phyloP scores from a whole-genome alignment of 257 asterid genomes.

The Thymus mandschuricus region DNA sequence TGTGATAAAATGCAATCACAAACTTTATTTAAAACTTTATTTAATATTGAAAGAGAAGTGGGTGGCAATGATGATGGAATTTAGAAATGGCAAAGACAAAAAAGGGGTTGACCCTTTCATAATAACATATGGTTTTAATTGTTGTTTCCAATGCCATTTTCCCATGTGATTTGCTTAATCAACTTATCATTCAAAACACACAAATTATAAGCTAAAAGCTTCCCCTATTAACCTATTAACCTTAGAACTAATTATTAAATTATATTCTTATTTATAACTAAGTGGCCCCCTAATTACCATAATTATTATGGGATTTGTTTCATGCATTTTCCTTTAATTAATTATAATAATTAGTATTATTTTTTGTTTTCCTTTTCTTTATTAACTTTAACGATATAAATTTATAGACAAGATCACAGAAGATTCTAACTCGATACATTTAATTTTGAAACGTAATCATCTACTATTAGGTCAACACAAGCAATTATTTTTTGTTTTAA shows the following conservation, averaged over 20 bases:
- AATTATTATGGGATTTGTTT: conserved; percentile 15
- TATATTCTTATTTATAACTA: conserved; percentile 32
- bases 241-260: conserved; percentile 43
- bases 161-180: conserved; percentile 62
- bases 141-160: conserved; percentile 82
- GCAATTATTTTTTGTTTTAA: too few species aligned
- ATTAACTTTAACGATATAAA: too few species aligned
- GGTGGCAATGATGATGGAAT: conserved; percentile 54
- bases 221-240: conserved; percentile 20
- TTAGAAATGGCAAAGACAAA: conserved; percentile 48
- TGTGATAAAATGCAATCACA: too few species aligned
- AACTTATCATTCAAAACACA: conserved; percentile 34
- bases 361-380: too few species aligned
- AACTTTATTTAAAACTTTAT: too few species aligned
- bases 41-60: conserved; percentile 39
- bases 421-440: too few species aligned
- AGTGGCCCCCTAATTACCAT: conserved; percentile 42
- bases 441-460: too few species aligned
- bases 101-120: conserved; percentile 47
- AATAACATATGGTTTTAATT: conserved; percentile 36
- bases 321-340: conserved; percentile 30
- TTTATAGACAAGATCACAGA: too few species aligned
- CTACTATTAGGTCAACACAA: too few species aligned
- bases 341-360: conserved; percentile 4
- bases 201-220: conserved; percentile 31